Base-by-base conservation (phyloP, 73 alveolate species). In the Breviolum minutum region DNA sequence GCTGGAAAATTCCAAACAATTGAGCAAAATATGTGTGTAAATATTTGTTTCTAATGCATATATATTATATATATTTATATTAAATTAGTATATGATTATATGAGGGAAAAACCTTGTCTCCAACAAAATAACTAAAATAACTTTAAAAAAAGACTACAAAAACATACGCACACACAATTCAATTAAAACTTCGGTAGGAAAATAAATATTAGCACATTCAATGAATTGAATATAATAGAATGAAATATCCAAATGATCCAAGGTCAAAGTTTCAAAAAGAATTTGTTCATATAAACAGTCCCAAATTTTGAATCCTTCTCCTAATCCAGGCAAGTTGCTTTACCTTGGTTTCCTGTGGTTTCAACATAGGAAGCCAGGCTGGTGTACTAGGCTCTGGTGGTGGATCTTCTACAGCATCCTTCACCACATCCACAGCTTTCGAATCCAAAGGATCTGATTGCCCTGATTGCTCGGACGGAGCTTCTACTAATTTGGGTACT, bases 351-450 rank as follows among this genome's bases (percentile, higher is more conserved):
- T 48, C 32, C 32, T 10, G 70, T 29, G 98, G 87, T 80, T 92
- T 63, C 69, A 92, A 64, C 98, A 92, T 73, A 63, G 98, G 98
- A 32, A 92, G 98, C 98, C 98, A 92, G 32, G 40, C 62, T 77
- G 19, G 63, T n/a, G 63, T 20, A 4, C 63, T 12, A 30, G 63
- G 70, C 30, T 32, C 87, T 5, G n/a, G 61, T 5, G n/a, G 61
- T n/a, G 6, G 26, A 13, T 27, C 22, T 5, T n/a, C 66, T 24
- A 62, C 24, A 6, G 54, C 30, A 48, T 85, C 69, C 62, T 60
- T 19, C 79, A 13, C 63, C 79, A 11, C 77, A 69, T 27, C n/a
- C 40, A 24, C 63, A 16, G 29, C 62, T 19, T 8, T 77, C 20
- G 94, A 26, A 17, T 32, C 71, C 30, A 60, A 48, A 24, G 29